A percentile compares a stretch with the other conserved stretches of the same genome.
Evolutionary conservation across 352 stramenopile species (phyloP).

Genomic region (Phytophthora kernoviae): DNA sequence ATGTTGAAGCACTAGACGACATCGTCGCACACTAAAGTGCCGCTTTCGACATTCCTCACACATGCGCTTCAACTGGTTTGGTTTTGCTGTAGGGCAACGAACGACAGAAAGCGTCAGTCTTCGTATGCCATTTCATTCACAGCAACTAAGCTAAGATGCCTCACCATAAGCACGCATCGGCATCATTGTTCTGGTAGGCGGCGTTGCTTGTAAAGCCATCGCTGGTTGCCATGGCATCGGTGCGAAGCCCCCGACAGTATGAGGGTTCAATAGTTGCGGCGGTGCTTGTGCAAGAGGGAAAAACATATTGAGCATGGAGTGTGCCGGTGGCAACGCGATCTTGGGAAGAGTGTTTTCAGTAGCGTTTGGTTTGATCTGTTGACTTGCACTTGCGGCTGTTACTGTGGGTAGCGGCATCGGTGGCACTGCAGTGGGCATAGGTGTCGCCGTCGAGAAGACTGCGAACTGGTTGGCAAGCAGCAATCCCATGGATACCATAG

Average conservation of each 20-base stretch:
- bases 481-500: constrained; percentile 15
- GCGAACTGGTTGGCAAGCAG: constrained; percentile 29
- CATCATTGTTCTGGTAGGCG: constrained; percentile 26
- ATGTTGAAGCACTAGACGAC: constrained; percentile 69
- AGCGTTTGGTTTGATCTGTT: constrained; percentile 26
- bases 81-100: constrained; percentile 13
- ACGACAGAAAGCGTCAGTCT: constrained; percentile 1
- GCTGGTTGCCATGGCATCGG: constrained; percentile 32
- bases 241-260: constrained; percentile 19
- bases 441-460: constrained; percentile 9
- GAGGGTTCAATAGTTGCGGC: constrained; percentile 34
- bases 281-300: constrained; percentile 40
- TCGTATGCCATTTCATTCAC: no score
- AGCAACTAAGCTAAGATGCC: not conserved
- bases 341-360: constrained; percentile 26
- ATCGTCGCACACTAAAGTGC: constrained; percentile 70
- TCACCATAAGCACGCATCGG: constrained; percentile 30
- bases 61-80: constrained; percentile 57
- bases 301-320: constrained; percentile 46
- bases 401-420: constrained; percentile 2
- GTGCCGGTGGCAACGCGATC: constrained; percentile 45
- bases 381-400: not conserved
- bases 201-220: constrained; percentile 23
- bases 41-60: constrained; percentile 72
- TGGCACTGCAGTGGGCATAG: constrained; percentile 14